Base-by-base conservation (phyloP, 495 filamentous ascomycete species). In the Podospora anserina region DNA sequence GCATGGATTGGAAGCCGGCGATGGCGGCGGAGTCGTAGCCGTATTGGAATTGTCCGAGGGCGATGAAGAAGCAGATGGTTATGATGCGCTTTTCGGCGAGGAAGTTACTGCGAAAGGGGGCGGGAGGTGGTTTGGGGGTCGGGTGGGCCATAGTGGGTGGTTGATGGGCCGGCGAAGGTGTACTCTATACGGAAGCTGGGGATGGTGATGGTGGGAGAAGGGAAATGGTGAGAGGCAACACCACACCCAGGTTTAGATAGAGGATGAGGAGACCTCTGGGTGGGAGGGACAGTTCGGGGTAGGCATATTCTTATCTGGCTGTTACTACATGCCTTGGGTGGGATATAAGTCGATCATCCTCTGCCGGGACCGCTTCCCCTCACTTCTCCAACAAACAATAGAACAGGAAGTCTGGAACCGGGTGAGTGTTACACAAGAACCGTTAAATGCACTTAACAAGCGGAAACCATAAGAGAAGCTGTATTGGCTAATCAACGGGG, bases 21-120 rank as follows among this genome's bases (percentile, higher is more conserved):
- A 83, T 76, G 7, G 79, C 79, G 2, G 77, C 76, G 15, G 75
- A 77, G 72, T 83, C 81, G 59, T 80, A 74, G 13, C 81, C 80
- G 58, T 83, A 81, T 57, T 82, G 81, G 73, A 82, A 76, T 13
- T 77, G 69, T 23, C 65, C 74, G 26, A 77, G 66, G 2, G 72
- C 72, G 65, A 79, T 74, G 28, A 76, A 20, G 56, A 76, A 72
- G 67, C 71, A 77, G 60, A 78, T 76, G 57, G 66, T 3, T 20
- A 78, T 63, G 58, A 75, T 67, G 23, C 75, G 74, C 66, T 70
- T 76, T 61, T 78, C 73, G 65, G 68, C 66, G 49, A 67, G 67
- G 55, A 75, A n/a, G 26, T 64, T 58, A 60, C 67, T 61, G 44
- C 67, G 55, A 23, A 44, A n/a, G 5, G 64, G 4, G 66, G 57